These are phyloP conservation scores for Tephrocybe sp. DNA, from an alignment of 768 basidiomycete genomes.

Conservation along the genomic window DNA sequence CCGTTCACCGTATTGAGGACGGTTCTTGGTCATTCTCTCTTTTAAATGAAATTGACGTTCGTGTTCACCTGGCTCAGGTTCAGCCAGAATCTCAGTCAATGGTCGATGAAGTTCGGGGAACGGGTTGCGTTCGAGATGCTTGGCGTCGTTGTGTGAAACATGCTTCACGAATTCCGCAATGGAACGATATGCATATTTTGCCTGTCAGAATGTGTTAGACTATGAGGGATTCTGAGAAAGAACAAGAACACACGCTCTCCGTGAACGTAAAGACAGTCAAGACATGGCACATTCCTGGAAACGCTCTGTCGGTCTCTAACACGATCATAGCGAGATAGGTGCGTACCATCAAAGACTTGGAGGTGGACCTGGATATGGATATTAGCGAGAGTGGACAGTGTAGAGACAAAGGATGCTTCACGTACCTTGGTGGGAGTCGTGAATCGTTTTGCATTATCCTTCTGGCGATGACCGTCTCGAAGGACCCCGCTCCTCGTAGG, in stretches of 20 bases:
- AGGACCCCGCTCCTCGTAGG: slow-evolving; percentile 58
- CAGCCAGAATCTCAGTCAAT: slow-evolving; percentile 21
- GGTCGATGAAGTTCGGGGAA: slow-evolving; percentile 45
- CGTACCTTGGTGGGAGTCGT: slow-evolving; percentile 51
- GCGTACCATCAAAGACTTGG: slow-evolving; percentile 71
- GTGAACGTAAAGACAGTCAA: slow-evolving; percentile 72
- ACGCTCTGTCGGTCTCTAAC: background rate
- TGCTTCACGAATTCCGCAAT: slow-evolving; percentile 59
- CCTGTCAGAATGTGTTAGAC: slow-evolving; percentile 30
- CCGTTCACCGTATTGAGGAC: background rate
- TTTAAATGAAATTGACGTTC: background rate
- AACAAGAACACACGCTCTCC: slow-evolving; percentile 41
- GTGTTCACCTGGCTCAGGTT: slow-evolving; percentile 16
- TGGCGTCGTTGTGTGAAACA: slow-evolving; percentile 39
- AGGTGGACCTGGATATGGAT: slow-evolving; percentile 74
- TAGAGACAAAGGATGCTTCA: background rate
- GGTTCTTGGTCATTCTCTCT: slow-evolving; percentile 7
- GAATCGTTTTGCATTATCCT: slow-evolving; percentile 50
- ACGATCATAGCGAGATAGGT: background rate
- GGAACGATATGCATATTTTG: slow-evolving; percentile 58
- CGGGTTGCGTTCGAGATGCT: slow-evolving; percentile 39
- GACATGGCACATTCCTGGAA: slow-evolving; percentile 69
- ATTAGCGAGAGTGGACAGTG: no score
- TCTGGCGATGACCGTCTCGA: slow-evolving; percentile 43
- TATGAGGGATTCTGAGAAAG: background rate